A percentile compares a stretch with the other conserved stretches of the same genome.
Evolutionary conservation across 1,139 yeast species (phyloP).

Genomic region (Kurtzmaniella quercitrusa): DNA sequence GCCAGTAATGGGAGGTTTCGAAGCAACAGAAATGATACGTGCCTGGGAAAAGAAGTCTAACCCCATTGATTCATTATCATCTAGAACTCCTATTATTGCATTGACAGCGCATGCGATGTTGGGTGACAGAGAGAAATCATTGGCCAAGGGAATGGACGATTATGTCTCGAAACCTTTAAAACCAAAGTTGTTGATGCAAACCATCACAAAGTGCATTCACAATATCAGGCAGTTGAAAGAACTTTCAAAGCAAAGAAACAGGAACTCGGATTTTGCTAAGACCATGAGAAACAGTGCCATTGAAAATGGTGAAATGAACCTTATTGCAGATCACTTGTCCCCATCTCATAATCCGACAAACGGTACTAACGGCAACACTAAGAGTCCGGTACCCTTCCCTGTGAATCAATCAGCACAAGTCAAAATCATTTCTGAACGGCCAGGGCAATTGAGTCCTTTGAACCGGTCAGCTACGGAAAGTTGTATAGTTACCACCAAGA

Average conservation of each 20-base stretch:
- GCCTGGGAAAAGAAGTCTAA: slow-evolving; percentile 83
- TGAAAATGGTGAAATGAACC: slow-evolving; percentile 18
- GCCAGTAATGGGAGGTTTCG: slow-evolving; percentile 96
- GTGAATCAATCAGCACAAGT: slow-evolving; percentile 1
- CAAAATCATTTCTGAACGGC: slow-evolving; percentile 15
- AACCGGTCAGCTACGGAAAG: slow-evolving; percentile 37
- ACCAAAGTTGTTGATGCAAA: slow-evolving; percentile 77
- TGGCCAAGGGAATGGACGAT: slow-evolving; percentile 89
- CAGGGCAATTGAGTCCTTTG: slow-evolving; percentile 28
- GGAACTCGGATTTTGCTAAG: slow-evolving; percentile 47
- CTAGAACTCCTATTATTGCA: slow-evolving; percentile 82
- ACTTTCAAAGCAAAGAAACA: slow-evolving; percentile 46
- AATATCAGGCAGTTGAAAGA: slow-evolving; percentile 58
- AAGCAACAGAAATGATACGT: slow-evolving; percentile 79
- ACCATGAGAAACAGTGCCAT: slow-evolving; percentile 38
- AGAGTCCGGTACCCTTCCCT: slow-evolving; percentile 13
- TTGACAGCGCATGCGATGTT: slow-evolving; percentile 90
- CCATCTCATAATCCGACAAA: slow-evolving; percentile 11
- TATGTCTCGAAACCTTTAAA: slow-evolving; percentile 83
- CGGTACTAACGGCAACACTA: slow-evolving; percentile 10
- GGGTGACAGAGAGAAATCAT: slow-evolving; percentile 81
- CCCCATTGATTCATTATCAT: slow-evolving; percentile 62
- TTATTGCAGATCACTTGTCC: slow-evolving; percentile 11
- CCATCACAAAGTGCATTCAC: slow-evolving; percentile 79
- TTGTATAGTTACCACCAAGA: slow-evolving; percentile 11